Percentiles rank a stretch among this genome's conserved stretches.
These are phyloP conservation scores for Metschnikowia vanudenii DNA, from an alignment of 805 yeast genomes.

Conservation along the genomic window DNA sequence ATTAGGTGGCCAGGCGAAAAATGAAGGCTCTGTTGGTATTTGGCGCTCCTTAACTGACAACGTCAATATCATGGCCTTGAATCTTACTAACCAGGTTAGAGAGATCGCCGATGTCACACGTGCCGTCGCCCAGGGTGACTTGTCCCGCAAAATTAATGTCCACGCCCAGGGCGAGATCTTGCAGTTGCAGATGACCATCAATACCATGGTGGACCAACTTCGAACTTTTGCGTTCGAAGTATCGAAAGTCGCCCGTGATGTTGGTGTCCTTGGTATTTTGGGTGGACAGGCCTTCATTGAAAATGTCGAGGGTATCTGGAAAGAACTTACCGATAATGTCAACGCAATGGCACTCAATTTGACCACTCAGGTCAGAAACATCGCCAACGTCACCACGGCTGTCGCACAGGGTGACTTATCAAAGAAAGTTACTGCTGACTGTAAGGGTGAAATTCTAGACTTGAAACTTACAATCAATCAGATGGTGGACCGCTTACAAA, in stretches of 20 bases:
- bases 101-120: conserved; percentile 88
- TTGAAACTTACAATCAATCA: conserved; percentile 49
- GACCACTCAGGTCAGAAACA: conserved; percentile 84
- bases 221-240: conserved; percentile 84
- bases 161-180: conserved; percentile 90
- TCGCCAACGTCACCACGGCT: conserved; percentile 85
- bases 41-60: conserved; percentile 85
- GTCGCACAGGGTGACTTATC: conserved; percentile 82
- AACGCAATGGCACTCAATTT: conserved; percentile 88
- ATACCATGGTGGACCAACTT: conserved; percentile 85
- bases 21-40: conserved; percentile 81
- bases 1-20: conserved; percentile 84
- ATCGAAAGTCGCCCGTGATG: conserved; percentile 82
- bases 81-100: conserved; percentile 66
- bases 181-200: conserved; percentile 81
- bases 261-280: conserved; percentile 83
- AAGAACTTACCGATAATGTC: conserved; percentile 79
- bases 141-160: conserved; percentile 78
- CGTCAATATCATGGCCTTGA: conserved; percentile 85
- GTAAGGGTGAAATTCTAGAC: conserved; percentile 52
- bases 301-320: conserved; percentile 85
- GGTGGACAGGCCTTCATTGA: conserved; percentile 86
- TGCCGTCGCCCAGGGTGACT: conserved; percentile 85
- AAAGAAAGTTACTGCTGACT: conserved; percentile 81
- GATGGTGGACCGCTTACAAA: conserved; percentile 51